Conservation (phyloP, 31 red algal species). For the Asparagopsis taxiformis region DNA sequence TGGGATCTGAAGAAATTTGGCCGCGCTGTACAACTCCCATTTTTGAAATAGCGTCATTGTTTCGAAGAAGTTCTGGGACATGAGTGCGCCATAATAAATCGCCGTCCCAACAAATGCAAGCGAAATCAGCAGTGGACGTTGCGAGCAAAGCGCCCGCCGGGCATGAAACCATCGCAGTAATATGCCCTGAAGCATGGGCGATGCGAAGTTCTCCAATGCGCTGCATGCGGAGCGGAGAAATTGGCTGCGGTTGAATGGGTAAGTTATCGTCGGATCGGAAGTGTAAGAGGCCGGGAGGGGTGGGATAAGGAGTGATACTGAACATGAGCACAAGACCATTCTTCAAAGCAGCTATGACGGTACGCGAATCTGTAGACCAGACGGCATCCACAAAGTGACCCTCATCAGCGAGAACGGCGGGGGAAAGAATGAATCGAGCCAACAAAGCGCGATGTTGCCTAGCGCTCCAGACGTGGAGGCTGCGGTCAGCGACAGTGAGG, state of each 20-base stretch:
- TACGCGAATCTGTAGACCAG: constrained; percentile 25
- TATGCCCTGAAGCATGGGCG: constrained; percentile 22
- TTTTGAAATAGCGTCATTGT: constrained; percentile 42
- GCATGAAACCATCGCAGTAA: constrained; percentile 44
- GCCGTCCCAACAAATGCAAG: constrained; percentile 77
- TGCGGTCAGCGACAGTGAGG: constrained; percentile 38
- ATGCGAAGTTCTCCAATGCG: constrained; percentile 39
- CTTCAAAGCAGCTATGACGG: constrained; percentile 28
- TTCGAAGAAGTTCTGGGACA: constrained; percentile 62
- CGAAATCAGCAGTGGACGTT: constrained; percentile 48
- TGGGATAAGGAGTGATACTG: constrained; percentile 9
- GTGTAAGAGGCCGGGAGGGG: constrained; percentile 15
- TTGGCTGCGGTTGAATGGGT: constrained; percentile 16
- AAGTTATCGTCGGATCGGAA: constrained; percentile 2
- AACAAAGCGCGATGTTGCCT: constrained; percentile 63
- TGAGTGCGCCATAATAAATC: constrained; percentile 72
- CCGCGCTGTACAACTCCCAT: constrained; percentile 37
- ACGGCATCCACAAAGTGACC: constrained; percentile 55
- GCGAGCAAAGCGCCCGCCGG: constrained; percentile 70
- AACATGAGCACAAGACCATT: constrained; percentile 50
- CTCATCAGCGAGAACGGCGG: constrained; percentile 22
- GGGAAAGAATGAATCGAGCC: constrained; percentile 50
- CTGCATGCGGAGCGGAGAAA: constrained; percentile 27
- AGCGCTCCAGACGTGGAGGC: constrained; percentile 62
- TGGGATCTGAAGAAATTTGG: not conserved